Base-by-base conservation (phyloP, 495 filamentous ascomycete species). In the Hypoxylon fuscum region DNA sequence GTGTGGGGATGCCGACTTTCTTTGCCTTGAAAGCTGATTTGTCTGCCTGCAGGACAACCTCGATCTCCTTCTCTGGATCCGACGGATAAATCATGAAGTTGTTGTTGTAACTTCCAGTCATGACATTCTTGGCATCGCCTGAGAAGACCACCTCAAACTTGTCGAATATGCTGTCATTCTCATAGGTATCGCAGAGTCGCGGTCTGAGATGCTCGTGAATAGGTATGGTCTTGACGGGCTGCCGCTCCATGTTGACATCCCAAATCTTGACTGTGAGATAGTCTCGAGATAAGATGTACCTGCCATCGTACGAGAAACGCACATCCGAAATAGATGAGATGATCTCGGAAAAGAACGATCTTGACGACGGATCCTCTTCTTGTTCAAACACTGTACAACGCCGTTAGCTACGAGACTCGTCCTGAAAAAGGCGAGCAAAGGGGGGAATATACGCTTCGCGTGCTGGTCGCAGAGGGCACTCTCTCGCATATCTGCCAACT, bases 71-170 rank as follows among this genome's bases (percentile, higher is more conserved):
- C 60, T 92, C 89, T 5, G 92, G 91, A 66, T 97, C 93, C 27
- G 93, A 95, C 0, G 95, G 95, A 76, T 98, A 98, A 68, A 98
- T 98, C 95, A 98, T 98, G 82, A 98, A 98, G 79, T 98, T 98
- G 79, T 98, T 98, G 85, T 98, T 98, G 82, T 98, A 98, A 73
- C 91, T 96, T 65, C 95, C 95, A 5, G 95, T 98, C 95, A 98
- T 98, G 56, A 98, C 95, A 69, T 98, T 97, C 81, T 96, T 94
- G 7, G 92, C 92, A 74, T 98, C 95, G 12, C 95, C 95, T 2
- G 94, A 97, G 77, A 98, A 98, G 34, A 98, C 96, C 54, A 98
- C 95, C 78, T 98, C 95, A 64, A 98, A 98, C 75, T 98, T 98
- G 82, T 98, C 95, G 69, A 98, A 98, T 71, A 98, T 98, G 75